phyloP scores from a whole-genome alignment of 2,329 filamentous ascomycete species.

The Epichloe typhina region DNA sequence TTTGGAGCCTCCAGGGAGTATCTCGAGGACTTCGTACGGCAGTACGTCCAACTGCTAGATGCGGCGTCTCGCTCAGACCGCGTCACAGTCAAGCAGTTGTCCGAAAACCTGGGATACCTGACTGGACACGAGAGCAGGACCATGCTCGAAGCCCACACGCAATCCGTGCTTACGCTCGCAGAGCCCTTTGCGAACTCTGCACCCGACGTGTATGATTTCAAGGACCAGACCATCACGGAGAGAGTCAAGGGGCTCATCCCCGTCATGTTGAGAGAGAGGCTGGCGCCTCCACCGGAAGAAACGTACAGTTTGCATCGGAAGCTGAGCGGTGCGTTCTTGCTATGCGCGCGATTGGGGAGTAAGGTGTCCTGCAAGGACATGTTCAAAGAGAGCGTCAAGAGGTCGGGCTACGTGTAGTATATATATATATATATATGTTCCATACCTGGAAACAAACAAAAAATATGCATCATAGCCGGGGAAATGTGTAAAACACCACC shows the following conservation, averaged over 20 bases:
- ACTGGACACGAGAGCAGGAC: constrained; percentile 74
- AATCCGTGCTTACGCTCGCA: constrained; percentile 76
- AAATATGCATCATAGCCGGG: too few species aligned
- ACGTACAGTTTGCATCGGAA: constrained; percentile 94
- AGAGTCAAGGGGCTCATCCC: constrained; percentile 80
- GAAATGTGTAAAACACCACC: background rate
- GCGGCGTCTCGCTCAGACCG: constrained; percentile 65
- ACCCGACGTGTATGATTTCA: constrained; percentile 81
- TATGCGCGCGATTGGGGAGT: constrained; percentile 79
- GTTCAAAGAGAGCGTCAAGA: constrained; percentile 48
- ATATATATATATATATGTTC: too few species aligned
- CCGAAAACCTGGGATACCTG: constrained; percentile 72
- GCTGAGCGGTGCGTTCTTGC: constrained; percentile 82
- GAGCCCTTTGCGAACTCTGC: constrained; percentile 74
- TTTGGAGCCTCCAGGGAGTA: constrained; percentile 89
- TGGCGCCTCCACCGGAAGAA: constrained; percentile 89
- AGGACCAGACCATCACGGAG: constrained; percentile 91
- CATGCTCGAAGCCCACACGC: constrained; percentile 87
- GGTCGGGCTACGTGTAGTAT: constrained; percentile 18
- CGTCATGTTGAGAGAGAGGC: constrained; percentile 77
- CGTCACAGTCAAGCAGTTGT: constrained; percentile 49
- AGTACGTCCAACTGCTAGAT: constrained; percentile 67
- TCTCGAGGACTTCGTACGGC: constrained; percentile 62
- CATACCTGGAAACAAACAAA: too few species aligned
- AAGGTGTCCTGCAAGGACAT: constrained; percentile 68